phyloP scores from a whole-genome alignment of 805 yeast genomes.

The Zygosaccharomyces rouxii region DNA sequence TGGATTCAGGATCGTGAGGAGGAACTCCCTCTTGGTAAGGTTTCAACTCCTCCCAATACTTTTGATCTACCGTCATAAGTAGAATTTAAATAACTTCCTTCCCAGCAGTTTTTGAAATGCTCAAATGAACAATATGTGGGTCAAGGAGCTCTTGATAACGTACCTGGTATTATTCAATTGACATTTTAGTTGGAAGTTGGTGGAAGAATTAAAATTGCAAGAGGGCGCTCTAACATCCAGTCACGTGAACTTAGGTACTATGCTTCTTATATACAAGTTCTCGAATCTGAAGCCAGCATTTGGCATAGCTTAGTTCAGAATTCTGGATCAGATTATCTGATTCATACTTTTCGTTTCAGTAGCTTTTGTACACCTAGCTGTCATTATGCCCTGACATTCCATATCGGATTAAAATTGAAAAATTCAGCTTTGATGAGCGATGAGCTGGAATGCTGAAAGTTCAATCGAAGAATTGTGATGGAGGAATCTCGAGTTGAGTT shows the following conservation, averaged over 20 bases:
- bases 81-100: background rate
- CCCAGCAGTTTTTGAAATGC: background rate
- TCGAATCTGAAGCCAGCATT: background rate
- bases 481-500: constrained; percentile 19
- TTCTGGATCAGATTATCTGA: background rate
- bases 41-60: constrained; percentile 24
- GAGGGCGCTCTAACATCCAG: background rate
- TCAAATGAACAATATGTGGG: background rate
- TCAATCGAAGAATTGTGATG: constrained; percentile 2
- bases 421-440: background rate
- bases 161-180: background rate
- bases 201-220: constrained; percentile 6
- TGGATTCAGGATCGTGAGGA: constrained; percentile 19
- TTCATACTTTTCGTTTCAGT: background rate
- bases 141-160: background rate
- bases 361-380: background rate
- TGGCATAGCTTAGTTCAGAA: background rate
- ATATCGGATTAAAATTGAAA: background rate
- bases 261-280: background rate
- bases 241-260: background rate
- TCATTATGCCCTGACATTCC: background rate
- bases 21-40: constrained; percentile 26
- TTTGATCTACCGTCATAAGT: constrained; percentile 19
- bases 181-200: background rate
- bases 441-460: background rate